phyloP scores from a whole-genome alignment of 257 asterid species.

The Rhazya stricta region DNA sequence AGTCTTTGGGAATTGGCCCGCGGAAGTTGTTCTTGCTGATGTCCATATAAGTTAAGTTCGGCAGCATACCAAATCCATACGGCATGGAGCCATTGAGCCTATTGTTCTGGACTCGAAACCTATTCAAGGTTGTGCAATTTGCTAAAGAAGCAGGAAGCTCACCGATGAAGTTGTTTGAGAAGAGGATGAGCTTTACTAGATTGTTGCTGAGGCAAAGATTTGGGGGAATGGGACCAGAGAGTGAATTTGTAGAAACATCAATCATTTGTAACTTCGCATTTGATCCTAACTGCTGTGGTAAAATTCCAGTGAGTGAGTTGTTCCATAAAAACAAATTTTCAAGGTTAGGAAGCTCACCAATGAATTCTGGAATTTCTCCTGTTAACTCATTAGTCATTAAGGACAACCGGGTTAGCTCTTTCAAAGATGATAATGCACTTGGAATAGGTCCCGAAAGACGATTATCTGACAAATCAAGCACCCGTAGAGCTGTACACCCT shows the following conservation, averaged over 20 bases:
- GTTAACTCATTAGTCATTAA: conserved; percentile 63
- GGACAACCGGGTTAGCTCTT: conserved; percentile 32
- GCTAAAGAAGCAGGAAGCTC: conserved; percentile 59
- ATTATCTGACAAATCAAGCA: conserved; percentile 71
- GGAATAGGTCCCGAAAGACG: conserved; percentile 68
- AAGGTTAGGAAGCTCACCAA: conserved; percentile 68
- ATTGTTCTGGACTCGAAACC: conserved; percentile 72
- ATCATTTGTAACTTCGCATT: conserved; percentile 53
- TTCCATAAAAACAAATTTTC: conserved; percentile 64
- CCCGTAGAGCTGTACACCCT: conserved; percentile 32
- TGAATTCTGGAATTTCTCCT: conserved; percentile 67
- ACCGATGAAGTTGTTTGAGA: conserved; percentile 61
- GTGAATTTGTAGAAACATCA: conserved; percentile 71
- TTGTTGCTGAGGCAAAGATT: conserved; percentile 57
- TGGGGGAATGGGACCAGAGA: conserved; percentile 71
- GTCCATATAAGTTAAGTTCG: conserved; percentile 62
- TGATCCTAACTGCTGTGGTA: conserved; percentile 68
- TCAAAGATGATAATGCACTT: conserved; percentile 32
- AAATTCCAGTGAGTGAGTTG: conserved; percentile 67
- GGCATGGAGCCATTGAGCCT: conserved; percentile 76
- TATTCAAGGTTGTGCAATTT: conserved; percentile 51
- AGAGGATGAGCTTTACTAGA: conserved; percentile 55
- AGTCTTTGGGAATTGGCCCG: conserved; percentile 68
- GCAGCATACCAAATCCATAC: conserved; percentile 60
- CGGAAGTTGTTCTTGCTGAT: conserved; percentile 55